Percentiles rank a stretch among this genome's conserved stretches.
These are phyloP conservation scores for Plasmodium knowlesi DNA, from an alignment of 169 alveolate genomes.

Conservation along the genomic window DNA sequence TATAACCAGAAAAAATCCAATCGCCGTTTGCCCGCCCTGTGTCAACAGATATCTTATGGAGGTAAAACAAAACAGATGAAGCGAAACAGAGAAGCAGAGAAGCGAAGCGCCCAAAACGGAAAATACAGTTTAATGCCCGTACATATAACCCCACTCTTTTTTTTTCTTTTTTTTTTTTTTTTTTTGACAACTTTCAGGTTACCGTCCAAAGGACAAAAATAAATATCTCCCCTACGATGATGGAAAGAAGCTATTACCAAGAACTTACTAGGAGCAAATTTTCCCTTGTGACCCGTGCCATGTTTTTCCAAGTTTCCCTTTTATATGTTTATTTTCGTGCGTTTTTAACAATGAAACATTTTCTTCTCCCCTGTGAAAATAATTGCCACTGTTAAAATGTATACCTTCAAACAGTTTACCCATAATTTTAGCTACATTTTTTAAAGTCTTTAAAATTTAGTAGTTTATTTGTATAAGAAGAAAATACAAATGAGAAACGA, in stretches of 20 bases:
- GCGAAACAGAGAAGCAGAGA: not conserved
- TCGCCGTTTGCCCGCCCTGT: conserved; percentile 71
- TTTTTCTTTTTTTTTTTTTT: not conserved
- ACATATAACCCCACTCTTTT: not conserved
- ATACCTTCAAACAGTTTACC: not conserved
- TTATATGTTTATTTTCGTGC: conserved; percentile 1
- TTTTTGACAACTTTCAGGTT: conserved; percentile 41
- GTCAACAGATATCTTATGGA: conserved; percentile 74
- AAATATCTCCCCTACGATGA: conserved; percentile 70
- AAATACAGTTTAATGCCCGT: not conserved
- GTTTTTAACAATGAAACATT: not conserved
- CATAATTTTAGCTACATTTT: not conserved
- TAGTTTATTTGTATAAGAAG: not conserved
- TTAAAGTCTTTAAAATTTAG: not conserved
- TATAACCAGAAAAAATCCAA: conserved; percentile 71
- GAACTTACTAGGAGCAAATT: conserved; percentile 43
- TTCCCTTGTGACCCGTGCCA: not conserved
- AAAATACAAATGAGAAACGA: not conserved
- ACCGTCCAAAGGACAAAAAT: conserved; percentile 69
- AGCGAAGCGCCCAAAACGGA: conserved; percentile 1
- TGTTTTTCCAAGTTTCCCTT: not conserved
- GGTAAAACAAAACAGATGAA: conserved; percentile 18
- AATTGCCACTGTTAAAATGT: not conserved
- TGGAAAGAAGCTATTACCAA: conserved; percentile 70
- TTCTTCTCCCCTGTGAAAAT: conserved; percentile 1